Evolutionary conservation across 1,139 yeast genomes (phyloP).

Genomic region (Eremothecium coryli): DNA sequence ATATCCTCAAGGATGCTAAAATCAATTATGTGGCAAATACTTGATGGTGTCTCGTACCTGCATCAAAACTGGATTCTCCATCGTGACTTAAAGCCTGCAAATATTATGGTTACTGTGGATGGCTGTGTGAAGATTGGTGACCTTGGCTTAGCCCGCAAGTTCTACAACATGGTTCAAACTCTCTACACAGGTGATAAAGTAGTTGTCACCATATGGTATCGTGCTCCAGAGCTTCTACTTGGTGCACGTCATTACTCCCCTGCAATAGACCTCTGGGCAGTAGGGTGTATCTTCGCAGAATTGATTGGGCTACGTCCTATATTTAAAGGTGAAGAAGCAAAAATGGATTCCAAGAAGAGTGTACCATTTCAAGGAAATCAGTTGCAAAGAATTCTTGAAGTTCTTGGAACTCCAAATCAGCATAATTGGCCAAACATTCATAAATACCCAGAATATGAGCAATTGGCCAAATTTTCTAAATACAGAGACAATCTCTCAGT

Average conservation of each 20-base stretch:
- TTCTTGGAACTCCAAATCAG: constrained; percentile 75
- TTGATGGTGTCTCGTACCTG: constrained; percentile 81
- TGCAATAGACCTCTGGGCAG: constrained; percentile 94
- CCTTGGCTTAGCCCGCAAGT: constrained; percentile 85
- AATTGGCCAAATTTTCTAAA: constrained; percentile 53
- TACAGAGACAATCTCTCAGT: constrained; percentile 62
- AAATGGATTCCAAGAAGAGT: constrained; percentile 82
- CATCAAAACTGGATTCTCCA: constrained; percentile 96
- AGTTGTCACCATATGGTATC: constrained; percentile 95
- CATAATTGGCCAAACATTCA: constrained; percentile 69
- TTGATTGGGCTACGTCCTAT: constrained; percentile 80
- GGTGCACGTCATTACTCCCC: constrained; percentile 95
- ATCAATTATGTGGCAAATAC: constrained; percentile 82
- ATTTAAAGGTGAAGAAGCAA: constrained; percentile 96
- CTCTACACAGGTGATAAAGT: constrained; percentile 92
- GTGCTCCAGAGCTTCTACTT: constrained; percentile 86
- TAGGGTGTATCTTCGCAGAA: constrained; percentile 94
- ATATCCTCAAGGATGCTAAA: constrained; percentile 73
- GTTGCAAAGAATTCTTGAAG: constrained; percentile 79
- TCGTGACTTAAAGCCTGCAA: constrained; percentile 94
- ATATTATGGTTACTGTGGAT: constrained; percentile 84
- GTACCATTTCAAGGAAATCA: constrained; percentile 94
- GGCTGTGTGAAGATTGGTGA: constrained; percentile 96
- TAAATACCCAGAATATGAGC: constrained; percentile 76
- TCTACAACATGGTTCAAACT: constrained; percentile 81